Percentiles rank a stretch among this genome's conserved stretches.
phyloP scores from a whole-genome alignment of 306 rosid genomes.

The Pyrus communis region DNA sequence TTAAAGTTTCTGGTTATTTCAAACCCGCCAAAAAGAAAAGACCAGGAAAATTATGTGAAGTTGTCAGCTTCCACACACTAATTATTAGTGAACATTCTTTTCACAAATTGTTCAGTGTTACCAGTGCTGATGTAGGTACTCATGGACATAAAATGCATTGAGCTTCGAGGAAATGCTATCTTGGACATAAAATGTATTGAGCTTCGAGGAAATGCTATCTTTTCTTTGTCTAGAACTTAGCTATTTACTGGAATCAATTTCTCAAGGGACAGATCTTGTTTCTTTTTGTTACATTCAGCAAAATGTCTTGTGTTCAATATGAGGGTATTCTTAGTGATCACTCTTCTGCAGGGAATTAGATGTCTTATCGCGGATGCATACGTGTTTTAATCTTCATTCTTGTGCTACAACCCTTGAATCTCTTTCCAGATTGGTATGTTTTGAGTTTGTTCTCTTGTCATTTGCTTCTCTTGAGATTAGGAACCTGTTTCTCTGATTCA shows the following conservation, averaged over 20 bases:
- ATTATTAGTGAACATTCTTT: too few relatives aligned
- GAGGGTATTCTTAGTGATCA: conserved; percentile 15
- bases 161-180: not conserved
- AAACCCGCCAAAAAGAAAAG: not conserved
- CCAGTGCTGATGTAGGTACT: not conserved
- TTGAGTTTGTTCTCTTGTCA: conserved; percentile 2
- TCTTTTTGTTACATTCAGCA: not conserved
- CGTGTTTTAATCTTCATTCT: conserved; percentile 82
- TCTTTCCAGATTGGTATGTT: conserved; percentile 85
- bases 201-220: not conserved
- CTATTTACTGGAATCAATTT: not conserved
- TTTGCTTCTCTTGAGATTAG: not conserved
- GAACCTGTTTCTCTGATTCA: not conserved
- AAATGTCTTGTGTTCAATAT: not conserved
- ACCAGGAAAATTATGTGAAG: not conserved
- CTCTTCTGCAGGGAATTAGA: conserved; percentile 77
- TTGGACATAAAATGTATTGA: not conserved
- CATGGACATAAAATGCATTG: not conserved
- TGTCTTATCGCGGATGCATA: conserved; percentile 69
- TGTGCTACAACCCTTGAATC: conserved; percentile 93
- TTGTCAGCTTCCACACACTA: not conserved
- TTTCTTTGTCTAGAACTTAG: not conserved
- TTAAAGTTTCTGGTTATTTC: too few relatives aligned
- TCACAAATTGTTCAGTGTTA: not conserved
- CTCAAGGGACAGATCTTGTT: not conserved